Conservation (phyloP, 1,139 yeast species). For the Nematodospora anomalae region DNA sequence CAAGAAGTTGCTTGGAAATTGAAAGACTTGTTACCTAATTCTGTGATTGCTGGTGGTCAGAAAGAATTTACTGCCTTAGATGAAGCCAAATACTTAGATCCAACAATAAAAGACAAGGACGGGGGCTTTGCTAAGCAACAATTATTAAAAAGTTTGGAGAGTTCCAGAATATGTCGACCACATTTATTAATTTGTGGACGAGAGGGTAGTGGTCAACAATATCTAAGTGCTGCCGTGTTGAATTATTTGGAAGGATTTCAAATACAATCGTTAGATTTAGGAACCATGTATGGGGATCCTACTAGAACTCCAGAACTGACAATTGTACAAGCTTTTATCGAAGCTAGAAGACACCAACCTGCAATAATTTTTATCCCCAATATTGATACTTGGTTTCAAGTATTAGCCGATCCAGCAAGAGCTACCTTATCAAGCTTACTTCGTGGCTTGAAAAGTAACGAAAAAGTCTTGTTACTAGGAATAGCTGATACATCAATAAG, state of each 20-base stretch:
- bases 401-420: constrained; percentile 67
- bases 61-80: constrained; percentile 62
- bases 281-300: constrained; percentile 75
- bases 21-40: constrained; percentile 62
- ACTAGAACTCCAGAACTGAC: constrained; percentile 83
- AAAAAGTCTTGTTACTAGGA: constrained; percentile 75
- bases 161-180: constrained; percentile 78
- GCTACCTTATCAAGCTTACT: constrained; percentile 72
- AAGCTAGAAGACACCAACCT: constrained; percentile 89
- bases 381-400: constrained; percentile 72
- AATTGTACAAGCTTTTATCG: constrained; percentile 80
- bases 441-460: constrained; percentile 68
- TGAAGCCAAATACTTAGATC: constrained; percentile 67
- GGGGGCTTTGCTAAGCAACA: constrained; percentile 73
- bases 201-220: constrained; percentile 87
- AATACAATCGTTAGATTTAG: constrained; percentile 82
- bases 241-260: constrained; percentile 88
- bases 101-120: constrained; percentile 54
- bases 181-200: constrained; percentile 72
- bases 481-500: constrained; percentile 54
- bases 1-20: constrained; percentile 48
- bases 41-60: constrained; percentile 28
- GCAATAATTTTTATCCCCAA: constrained; percentile 84
- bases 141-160: constrained; percentile 55
- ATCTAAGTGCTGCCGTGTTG: constrained; percentile 78